Evolutionary conservation across 345 rosid species (phyloP), one percentile per base, ranked within the genome.

Genomic region (Gossypium longicalyx): DNA sequence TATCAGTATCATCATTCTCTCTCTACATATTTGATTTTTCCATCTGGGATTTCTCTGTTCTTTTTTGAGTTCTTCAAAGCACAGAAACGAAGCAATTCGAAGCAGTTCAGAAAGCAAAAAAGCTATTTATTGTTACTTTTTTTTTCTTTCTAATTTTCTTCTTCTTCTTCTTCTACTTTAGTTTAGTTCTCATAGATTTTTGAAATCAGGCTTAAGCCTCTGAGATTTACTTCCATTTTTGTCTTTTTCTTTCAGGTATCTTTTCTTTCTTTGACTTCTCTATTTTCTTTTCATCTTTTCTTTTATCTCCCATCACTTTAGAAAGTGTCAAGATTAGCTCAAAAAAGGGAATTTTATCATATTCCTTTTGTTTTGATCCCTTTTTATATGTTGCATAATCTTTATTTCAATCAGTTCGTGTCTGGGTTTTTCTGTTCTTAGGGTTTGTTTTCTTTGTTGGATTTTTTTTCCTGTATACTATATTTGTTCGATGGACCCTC

Each of bases 171-270:
- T 60, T 6, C 72, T 71, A n/a, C 62, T 70, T 48, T n/a, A 64
- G 65, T 73, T 52, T 66, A 45, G 25, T 45, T 45, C 71, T 45
- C 25, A 17, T 66, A 44, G n/a, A 20, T 66, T 66, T 66, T 66
- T 66, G 45, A 61, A 71, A 59, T 45, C 71, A 41, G 56, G 52
- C 72, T 71, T 29, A 22, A 43, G 9, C 15, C 25, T 75, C 51
- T 67, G 72, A 57, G 80, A 80, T 80, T 77, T 58, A 43, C 62
- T 62, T 74, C 59, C 63, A 57, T 72, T 74, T 62, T 74, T 67
- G 78, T 38, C 58, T 49, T 69, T 70, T 76, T 80, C 56, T 69
- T 25, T 11, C 41, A 63, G 75, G 77, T 73, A 72, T 48, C 54
- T 67, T 57, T 67, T 74, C 49, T 63, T 6, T 49, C 25, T 64